Evolutionary conservation across 768 basidiomycete species (phyloP).

Genomic region (Zangia roseola): DNA sequence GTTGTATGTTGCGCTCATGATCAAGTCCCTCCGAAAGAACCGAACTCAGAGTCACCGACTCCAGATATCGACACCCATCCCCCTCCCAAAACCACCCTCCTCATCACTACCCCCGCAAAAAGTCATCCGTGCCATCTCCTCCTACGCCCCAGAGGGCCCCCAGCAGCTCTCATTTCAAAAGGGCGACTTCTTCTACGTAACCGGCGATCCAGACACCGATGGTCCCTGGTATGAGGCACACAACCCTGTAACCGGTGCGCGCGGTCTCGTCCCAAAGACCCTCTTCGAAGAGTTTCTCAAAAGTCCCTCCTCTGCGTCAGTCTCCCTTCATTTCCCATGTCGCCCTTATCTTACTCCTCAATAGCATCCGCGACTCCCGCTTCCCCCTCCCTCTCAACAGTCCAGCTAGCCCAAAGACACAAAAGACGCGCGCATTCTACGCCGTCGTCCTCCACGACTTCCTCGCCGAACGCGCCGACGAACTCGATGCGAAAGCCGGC

Average conservation of each 20-base stretch:
- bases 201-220: slow-evolving; percentile 61
- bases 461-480: slow-evolving; percentile 90
- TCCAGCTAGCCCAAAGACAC: slow-evolving; percentile 28
- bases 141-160: slow-evolving; percentile 67
- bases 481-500: slow-evolving; percentile 91
- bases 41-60: slow-evolving; percentile 58
- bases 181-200: slow-evolving; percentile 98
- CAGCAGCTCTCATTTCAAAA: slow-evolving; percentile 87
- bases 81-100: slow-evolving; percentile 63
- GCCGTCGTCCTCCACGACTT: slow-evolving; percentile 97
- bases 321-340: neutral
- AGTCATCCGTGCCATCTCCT: slow-evolving; percentile 82
- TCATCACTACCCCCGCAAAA: slow-evolving; percentile 87
- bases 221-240: slow-evolving; percentile 88
- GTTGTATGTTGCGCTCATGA: slow-evolving; percentile 31
- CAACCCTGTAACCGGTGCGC: slow-evolving; percentile 87
- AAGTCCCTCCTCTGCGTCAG: slow-evolving; percentile 46
- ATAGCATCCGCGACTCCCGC: slow-evolving; percentile 45
- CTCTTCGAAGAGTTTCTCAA: slow-evolving; percentile 93
- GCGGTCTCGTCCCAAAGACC: slow-evolving; percentile 84
- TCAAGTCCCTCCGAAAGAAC: slow-evolving; percentile 85
- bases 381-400: slow-evolving; percentile 13
- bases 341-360: neutral
- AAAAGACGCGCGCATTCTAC: slow-evolving; percentile 72
- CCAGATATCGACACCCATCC: slow-evolving; percentile 67